Evolutionary conservation across 331 rosid genomes (phyloP).

Genomic region (Quercus phellos): DNA sequence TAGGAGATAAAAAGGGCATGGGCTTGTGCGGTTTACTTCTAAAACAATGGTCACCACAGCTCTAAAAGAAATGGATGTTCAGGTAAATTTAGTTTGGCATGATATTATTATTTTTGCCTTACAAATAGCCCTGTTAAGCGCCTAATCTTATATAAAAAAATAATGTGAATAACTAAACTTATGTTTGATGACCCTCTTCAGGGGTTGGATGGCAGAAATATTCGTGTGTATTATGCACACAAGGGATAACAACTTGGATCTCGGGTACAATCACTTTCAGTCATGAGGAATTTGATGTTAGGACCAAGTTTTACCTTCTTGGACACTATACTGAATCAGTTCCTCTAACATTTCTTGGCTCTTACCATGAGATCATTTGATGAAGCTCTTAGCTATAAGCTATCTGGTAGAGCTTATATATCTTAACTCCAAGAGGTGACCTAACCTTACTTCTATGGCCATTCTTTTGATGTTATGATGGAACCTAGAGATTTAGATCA

Average conservation of each 20-base stretch:
- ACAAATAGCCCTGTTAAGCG: background rate
- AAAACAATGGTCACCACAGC: too few species aligned
- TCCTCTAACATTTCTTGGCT: background rate
- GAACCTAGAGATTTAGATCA: background rate
- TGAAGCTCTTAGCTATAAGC: background rate
- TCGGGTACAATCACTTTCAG: background rate
- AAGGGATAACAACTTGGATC: slow-evolving; percentile 2
- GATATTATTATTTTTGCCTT: background rate
- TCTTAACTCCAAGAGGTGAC: too few species aligned
- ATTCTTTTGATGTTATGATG: background rate
- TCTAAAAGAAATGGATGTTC: too few species aligned
- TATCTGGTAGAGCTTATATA: background rate
- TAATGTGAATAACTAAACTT: background rate
- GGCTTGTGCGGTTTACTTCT: too few species aligned
- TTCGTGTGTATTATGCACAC: slow-evolving; percentile 26
- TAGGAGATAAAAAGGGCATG: slow-evolving; percentile 60
- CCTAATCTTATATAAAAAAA: background rate
- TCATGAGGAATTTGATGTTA: background rate
- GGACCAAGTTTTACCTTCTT: background rate
- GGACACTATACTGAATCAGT: background rate
- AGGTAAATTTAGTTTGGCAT: background rate
- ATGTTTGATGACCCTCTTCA: background rate
- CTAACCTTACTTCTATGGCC: background rate
- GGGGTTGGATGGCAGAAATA: slow-evolving; percentile 19
- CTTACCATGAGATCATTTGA: background rate